These are phyloP conservation scores for Blastobotrys americana DNA, from an alignment of 805 yeast species.

Conservation along the genomic window DNA sequence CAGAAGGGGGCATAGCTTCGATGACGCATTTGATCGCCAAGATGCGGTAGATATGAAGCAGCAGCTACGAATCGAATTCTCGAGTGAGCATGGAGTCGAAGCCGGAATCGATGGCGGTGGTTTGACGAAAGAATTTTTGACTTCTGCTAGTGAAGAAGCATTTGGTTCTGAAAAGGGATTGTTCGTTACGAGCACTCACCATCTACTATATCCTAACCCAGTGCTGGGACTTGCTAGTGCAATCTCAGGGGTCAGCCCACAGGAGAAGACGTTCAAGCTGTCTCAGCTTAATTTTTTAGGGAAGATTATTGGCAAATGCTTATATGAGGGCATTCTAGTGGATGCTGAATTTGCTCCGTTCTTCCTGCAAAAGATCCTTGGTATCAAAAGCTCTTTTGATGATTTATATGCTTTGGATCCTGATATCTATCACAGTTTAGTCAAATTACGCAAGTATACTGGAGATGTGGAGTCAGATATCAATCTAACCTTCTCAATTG, in stretches of 20 bases:
- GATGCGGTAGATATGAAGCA: neutral
- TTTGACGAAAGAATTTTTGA: conserved; percentile 81
- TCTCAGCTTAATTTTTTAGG: conserved; percentile 59
- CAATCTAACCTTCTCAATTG: conserved; percentile 61
- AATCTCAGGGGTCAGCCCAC: conserved; percentile 1
- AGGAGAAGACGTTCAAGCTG: conserved; percentile 31
- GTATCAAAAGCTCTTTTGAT: conserved; percentile 54
- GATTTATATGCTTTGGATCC: conserved; percentile 68
- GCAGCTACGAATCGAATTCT: conserved; percentile 34
- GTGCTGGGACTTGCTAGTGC: conserved; percentile 33
- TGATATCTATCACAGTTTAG: conserved; percentile 56
- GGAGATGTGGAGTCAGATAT: conserved; percentile 47
- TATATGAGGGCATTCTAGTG: conserved; percentile 73
- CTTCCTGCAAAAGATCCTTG: conserved; percentile 65
- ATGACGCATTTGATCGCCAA: conserved; percentile 57
- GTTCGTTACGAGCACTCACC: conserved; percentile 41
- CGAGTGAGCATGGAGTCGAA: conserved; percentile 69
- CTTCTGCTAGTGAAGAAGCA: conserved; percentile 62
- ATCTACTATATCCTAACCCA: conserved; percentile 72
- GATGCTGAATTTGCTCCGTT: conserved; percentile 83
- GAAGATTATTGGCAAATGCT: conserved; percentile 76
- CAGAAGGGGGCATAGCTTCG: conserved; percentile 61
- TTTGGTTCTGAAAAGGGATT: conserved; percentile 40
- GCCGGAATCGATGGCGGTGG: conserved; percentile 98
- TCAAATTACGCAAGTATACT: conserved; percentile 50